Conservation (phyloP, 1,284 basidiomycete species). For the Pseudozyma hubeiensis region DNA sequence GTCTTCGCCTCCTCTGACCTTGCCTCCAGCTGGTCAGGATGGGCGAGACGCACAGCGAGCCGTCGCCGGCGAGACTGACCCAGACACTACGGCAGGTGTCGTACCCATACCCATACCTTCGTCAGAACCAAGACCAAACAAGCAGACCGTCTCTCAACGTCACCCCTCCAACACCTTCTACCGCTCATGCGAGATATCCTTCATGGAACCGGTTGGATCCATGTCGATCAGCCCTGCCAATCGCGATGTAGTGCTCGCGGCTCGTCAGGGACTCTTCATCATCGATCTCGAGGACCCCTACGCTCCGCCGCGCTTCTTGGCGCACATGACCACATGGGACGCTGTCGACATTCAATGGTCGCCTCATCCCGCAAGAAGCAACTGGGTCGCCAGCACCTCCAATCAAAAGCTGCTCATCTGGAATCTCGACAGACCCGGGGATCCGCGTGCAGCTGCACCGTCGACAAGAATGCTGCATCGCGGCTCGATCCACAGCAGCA, state of each 20-base stretch:
- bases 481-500: slow-evolving; percentile 32
- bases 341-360: slow-evolving; percentile 96
- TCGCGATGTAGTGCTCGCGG: slow-evolving; percentile 67
- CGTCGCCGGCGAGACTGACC: slow-evolving; percentile 15
- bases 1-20: slow-evolving; percentile 13
- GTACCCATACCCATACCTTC: slow-evolving; percentile 32
- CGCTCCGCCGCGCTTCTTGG: slow-evolving; percentile 88
- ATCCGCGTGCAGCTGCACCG: slow-evolving; percentile 34
- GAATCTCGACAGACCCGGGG: slow-evolving; percentile 77
- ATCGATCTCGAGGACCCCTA: slow-evolving; percentile 90
- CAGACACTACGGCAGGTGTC: slow-evolving; percentile 9
- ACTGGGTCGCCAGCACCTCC: slow-evolving; percentile 94
- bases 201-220: slow-evolving; percentile 65
- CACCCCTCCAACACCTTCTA: slow-evolving; percentile 50
- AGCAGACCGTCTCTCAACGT: slow-evolving; percentile 30
- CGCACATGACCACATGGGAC: slow-evolving; percentile 95
- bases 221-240: slow-evolving; percentile 67
- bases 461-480: slow-evolving; percentile 27
- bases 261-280: slow-evolving; percentile 91
- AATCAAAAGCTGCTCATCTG: slow-evolving; percentile 96
- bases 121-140: slow-evolving; percentile 11
- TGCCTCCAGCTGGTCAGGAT: slow-evolving; percentile 46
- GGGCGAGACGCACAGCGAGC: slow-evolving; percentile 38
- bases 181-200: slow-evolving; percentile 46
- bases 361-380: slow-evolving; percentile 83